Percentiles rank a stretch among this genome's conserved stretches.
phyloP scores from a whole-genome alignment of 805 yeast species.

The Saturnispora galanensis region DNA sequence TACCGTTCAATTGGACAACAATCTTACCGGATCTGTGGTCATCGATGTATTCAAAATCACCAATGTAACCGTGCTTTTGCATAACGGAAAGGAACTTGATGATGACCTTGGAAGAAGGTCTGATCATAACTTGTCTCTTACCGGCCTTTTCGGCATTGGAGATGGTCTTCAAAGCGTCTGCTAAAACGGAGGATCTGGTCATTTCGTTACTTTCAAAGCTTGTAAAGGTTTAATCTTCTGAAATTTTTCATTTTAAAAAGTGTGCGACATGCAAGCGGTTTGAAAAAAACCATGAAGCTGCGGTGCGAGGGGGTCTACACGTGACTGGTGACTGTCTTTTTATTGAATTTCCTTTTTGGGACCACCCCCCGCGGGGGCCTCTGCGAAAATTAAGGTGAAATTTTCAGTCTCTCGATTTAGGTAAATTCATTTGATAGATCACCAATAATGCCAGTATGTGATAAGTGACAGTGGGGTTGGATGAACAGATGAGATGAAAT shows the following conservation, averaged over 20 bases:
- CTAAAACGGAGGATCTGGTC: conserved; percentile 98
- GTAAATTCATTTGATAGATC: not conserved
- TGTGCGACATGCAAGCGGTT: not conserved
- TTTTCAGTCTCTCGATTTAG: too few relatives aligned
- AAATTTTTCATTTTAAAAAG: not conserved
- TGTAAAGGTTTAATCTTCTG: not conserved
- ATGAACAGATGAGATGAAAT: too few relatives aligned
- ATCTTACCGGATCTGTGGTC: conserved; percentile 99
- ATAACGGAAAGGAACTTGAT: conserved; percentile 93
- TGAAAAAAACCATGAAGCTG: not conserved
- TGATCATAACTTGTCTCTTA: conserved; percentile 95
- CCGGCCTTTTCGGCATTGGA: conserved; percentile 99
- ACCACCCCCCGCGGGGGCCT: not conserved
- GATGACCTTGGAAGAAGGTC: conserved; percentile 98
- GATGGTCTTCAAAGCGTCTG: conserved; percentile 97
- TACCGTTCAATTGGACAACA: conserved; percentile 94
- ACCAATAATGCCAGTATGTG: conserved; percentile 5
- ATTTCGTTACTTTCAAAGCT: conserved; percentile 29
- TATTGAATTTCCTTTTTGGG: too few relatives aligned
- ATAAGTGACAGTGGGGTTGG: too few relatives aligned
- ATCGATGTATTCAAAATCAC: conserved; percentile 96
- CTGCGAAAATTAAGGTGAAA: too few relatives aligned
- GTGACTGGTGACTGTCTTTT: conserved; percentile 1
- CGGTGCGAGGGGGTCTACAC: conserved; percentile 3
- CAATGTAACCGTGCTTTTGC: conserved; percentile 98